phyloP scores from a whole-genome alignment of 2,329 filamentous ascomycete genomes.

The Aplosporella prunicola region DNA sequence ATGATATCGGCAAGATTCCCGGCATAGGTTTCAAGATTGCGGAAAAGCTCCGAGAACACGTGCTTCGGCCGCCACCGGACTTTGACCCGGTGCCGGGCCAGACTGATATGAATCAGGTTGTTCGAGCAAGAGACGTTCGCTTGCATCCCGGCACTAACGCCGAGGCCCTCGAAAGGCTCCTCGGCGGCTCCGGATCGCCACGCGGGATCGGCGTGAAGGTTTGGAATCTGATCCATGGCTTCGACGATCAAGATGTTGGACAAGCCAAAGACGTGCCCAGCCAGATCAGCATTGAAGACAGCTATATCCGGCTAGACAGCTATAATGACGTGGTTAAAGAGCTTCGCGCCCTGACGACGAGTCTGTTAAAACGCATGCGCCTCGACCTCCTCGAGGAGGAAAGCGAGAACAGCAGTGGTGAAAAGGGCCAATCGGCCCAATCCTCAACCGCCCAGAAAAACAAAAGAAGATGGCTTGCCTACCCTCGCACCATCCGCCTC shows the following conservation, averaged over 20 bases:
- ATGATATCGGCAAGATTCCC: slow-evolving; percentile 71
- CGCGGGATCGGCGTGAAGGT: slow-evolving; percentile 62
- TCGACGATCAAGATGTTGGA: slow-evolving; percentile 66
- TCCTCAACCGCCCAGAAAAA: not conserved
- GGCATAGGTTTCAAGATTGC: slow-evolving; percentile 78
- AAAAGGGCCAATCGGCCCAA: slow-evolving; percentile 4
- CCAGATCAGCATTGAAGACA: slow-evolving; percentile 93
- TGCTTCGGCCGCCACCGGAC: slow-evolving; percentile 40
- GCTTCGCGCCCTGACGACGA: slow-evolving; percentile 56
- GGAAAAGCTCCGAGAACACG: slow-evolving; percentile 53
- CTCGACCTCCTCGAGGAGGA: slow-evolving; percentile 58
- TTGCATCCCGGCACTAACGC: slow-evolving; percentile 53
- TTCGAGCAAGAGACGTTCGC: slow-evolving; percentile 46
- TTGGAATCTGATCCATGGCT: slow-evolving; percentile 72
- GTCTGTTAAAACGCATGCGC: slow-evolving; percentile 69
- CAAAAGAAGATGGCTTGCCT: slow-evolving; percentile 58
- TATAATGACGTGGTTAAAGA: slow-evolving; percentile 56
- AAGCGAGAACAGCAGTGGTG: slow-evolving; percentile 13
- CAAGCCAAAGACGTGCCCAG: slow-evolving; percentile 62
- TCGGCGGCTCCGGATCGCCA: slow-evolving; percentile 60
- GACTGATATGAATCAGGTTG: slow-evolving; percentile 36
- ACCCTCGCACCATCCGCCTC: slow-evolving; percentile 71
- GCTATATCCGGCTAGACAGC: slow-evolving; percentile 63
- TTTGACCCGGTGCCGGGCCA: slow-evolving; percentile 39
- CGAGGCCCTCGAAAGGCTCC: slow-evolving; percentile 54